Evolutionary conservation across 1,284 basidiomycete species (phyloP), one percentile per base, ranked within the genome.

Genomic region (Apiotrichum gracile): DNA sequence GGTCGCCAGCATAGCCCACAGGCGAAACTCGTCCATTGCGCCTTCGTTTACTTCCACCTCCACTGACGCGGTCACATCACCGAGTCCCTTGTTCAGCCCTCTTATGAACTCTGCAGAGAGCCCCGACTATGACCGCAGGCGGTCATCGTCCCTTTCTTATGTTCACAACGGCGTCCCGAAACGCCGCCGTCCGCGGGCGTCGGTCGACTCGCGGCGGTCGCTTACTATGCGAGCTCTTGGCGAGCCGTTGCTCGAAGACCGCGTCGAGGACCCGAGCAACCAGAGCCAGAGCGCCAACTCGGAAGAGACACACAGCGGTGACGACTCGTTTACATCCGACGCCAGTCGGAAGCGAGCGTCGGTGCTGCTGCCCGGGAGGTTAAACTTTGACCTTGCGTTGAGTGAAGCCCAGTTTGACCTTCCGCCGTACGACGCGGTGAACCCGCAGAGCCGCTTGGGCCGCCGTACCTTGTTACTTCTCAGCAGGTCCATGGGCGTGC

Each of bases 401-500:
- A 17, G 34, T 21, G 52, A 41, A 13, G 21, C 25, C 5, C 19
- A 21, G 6, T 47, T 40, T 25, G 46, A 48, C 14, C 8, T 41
- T 1, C 35, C 52, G 12, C 22, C 45, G 12, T 42, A 48, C 41
- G 5, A n/a, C 39, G 12, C 38, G 6, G 6, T 5, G 6, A 13
- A 37, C 17, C 45, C 45, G 40, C 25, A 51, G n/a, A 66, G 66
- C 47, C 55, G 64, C 17, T 61, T 68, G 1, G 60, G 68, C 22
- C 63, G 69, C 31, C 65, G 70, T 37, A 72, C 83, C 3, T 73
- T 87, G 12, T 72, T 85, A 40, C 78, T 85, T 4, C 78, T 85
- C 10, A 83, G 80, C 12, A 79, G 82, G 2, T 85, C 83, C 16
- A 79, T 82, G 40, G 85, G 82, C 5, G 81, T 88, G 2, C 91